Evolutionary conservation across 345 rosid species (phyloP).

Genomic region (Salix suchowensis): DNA sequence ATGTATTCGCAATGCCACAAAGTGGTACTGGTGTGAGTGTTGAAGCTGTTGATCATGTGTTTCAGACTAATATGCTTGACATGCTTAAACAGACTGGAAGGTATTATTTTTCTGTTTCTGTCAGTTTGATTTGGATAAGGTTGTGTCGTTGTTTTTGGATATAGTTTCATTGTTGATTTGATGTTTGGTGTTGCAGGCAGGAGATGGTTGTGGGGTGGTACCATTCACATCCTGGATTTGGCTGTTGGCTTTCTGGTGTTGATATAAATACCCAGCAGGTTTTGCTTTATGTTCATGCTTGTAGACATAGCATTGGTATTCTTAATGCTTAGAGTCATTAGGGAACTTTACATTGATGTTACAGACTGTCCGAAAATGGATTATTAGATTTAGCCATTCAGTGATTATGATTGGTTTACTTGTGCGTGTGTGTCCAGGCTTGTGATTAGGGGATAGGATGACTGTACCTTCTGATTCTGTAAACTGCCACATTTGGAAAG

Average conservation of each 20-base stretch:
- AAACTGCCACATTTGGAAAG: too few species aligned
- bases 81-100: slow-evolving; percentile 99
- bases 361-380: neutral
- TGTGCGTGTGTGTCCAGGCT: neutral
- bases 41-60: slow-evolving; percentile 98
- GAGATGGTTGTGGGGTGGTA: slow-evolving; percentile 99
- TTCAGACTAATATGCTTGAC: slow-evolving; percentile 97
- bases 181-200: slow-evolving; percentile 51
- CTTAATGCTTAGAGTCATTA: neutral
- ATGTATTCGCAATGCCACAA: slow-evolving; percentile 99
- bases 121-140: neutral
- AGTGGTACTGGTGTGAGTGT: slow-evolving; percentile 99
- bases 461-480: neutral
- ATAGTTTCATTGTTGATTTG: neutral
- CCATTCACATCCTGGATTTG: slow-evolving; percentile 99
- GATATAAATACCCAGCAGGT: slow-evolving; percentile 99
- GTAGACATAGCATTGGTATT: neutral
- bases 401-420: neutral
- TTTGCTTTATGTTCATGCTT: neutral
- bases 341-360: neutral
- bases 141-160: neutral
- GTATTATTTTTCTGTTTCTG: slow-evolving; percentile 22
- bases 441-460: neutral
- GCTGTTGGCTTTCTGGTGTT: slow-evolving; percentile 99
- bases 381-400: neutral